phyloP scores from a whole-genome alignment of 73 alveolate genomes.

The Paramecium tetraurelia region DNA sequence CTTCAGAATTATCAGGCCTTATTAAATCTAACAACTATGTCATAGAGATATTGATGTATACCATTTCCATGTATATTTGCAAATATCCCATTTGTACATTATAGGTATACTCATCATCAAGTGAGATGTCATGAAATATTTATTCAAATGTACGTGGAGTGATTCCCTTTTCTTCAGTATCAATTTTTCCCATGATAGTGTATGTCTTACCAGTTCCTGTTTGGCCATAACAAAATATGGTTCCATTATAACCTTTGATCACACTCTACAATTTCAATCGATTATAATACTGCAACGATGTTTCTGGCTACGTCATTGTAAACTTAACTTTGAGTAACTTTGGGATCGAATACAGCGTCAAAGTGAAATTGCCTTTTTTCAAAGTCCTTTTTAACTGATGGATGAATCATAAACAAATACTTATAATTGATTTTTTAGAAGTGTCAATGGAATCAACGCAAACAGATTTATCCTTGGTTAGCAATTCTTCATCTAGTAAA shows the following conservation, averaged over 20 bases:
- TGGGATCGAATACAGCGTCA: slow-evolving; percentile 82
- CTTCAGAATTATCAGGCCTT: slow-evolving; percentile 79
- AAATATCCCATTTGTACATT: slow-evolving; percentile 76
- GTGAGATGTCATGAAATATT: slow-evolving; percentile 72
- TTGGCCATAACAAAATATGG: slow-evolving; percentile 96
- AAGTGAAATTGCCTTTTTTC: slow-evolving; percentile 78
- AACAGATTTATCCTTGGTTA: slow-evolving; percentile 5
- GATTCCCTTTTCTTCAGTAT: slow-evolving; percentile 80
- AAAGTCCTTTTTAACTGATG: slow-evolving; percentile 64
- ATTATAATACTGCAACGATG: slow-evolving; percentile 72
- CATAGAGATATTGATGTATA: not conserved
- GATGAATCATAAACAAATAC: not conserved
- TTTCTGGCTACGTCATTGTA: slow-evolving; percentile 75
- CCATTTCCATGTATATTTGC: slow-evolving; percentile 94
- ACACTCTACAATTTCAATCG: slow-evolving; percentile 65
- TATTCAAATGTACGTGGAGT: slow-evolving; percentile 90
- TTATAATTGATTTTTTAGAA: slow-evolving; percentile 9
- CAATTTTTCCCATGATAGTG: slow-evolving; percentile 92
- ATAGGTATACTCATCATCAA: slow-evolving; percentile 65
- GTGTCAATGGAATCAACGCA: slow-evolving; percentile 58
- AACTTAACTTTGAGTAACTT: slow-evolving; percentile 76
- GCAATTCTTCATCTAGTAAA: slow-evolving; percentile 59
- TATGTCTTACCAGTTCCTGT: slow-evolving; percentile 98
- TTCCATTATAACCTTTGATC: slow-evolving; percentile 95
- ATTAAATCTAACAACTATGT: slow-evolving; percentile 79